A percentile compares a stretch with the other conserved stretches of the same genome.
Evolutionary conservation across 1,284 basidiomycete species (phyloP).

Genomic region (Abortiporus biennis): DNA sequence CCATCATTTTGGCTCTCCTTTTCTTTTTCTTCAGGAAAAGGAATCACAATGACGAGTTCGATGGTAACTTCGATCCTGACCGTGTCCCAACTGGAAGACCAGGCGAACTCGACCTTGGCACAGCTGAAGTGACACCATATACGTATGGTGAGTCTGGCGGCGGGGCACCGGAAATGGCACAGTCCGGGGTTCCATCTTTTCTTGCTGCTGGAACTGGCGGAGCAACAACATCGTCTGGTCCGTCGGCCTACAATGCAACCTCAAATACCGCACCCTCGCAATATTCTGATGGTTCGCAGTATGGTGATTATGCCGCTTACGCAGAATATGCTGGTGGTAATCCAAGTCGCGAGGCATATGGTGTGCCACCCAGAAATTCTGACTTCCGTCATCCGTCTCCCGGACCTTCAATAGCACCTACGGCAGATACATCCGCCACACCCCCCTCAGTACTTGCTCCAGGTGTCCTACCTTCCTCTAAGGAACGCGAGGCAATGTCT

Average conservation of each 20-base stretch:
- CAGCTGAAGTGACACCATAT: conserved; percentile 31
- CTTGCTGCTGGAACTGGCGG: conserved; percentile 17
- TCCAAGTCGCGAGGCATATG: conserved; percentile 9
- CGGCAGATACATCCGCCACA: background rate
- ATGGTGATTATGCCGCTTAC: conserved; percentile 2
- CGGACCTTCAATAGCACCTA: background rate
- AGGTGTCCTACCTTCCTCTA: conserved; percentile 21
- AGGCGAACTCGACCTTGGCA: conserved; percentile 23
- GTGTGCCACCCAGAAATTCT: background rate
- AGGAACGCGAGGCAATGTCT: conserved; percentile 27
- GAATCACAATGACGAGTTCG: conserved; percentile 32
- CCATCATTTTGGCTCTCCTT: conserved; percentile 20
- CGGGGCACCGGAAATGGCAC: conserved; percentile 18
- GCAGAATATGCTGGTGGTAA: conserved; percentile 1
- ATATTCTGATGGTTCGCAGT: background rate
- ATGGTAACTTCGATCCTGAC: conserved; percentile 48
- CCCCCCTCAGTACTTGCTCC: conserved; percentile 8
- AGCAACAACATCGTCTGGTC: background rate
- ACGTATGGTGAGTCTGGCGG: conserved; percentile 16
- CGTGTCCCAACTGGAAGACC: conserved; percentile 26
- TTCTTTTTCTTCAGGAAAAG: conserved; percentile 22
- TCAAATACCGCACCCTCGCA: background rate
- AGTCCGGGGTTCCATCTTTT: conserved; percentile 19
- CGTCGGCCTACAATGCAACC: background rate
- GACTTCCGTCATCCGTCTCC: background rate